Base-by-base conservation (phyloP, 352 stramenopile genomes). In the Blastocystis sp. region DNA sequence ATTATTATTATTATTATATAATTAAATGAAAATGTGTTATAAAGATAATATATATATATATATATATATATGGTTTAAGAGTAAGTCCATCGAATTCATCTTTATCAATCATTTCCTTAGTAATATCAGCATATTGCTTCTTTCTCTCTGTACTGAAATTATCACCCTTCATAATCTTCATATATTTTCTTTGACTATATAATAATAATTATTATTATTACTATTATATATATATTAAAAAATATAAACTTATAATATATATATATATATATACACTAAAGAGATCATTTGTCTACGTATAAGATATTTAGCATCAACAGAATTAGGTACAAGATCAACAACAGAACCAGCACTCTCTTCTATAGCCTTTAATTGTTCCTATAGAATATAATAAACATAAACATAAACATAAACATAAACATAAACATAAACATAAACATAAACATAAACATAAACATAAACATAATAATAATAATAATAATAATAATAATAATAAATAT, bases 31-130 rank as follows among this genome's bases (percentile, higher is more conserved):
- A 48, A 46, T 39, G 30, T 1, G 64, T n/a, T n/a, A n/a, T n/a
- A n/a, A n/a, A n/a, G 6, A n/a, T 0, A 25, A 2, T 10, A 33
- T 4, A 36, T 21, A 13, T 24, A 2, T n/a, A 21, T 7, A 13
- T 35, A 11, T 16, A 27, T 42, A 6, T 13, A 4, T 57, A 58
- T 33, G 54, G 54, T 21, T 54, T 64, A 9, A 58, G 47, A 13
- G 27, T 24, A 37, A 21, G 10, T 21, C 65, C 47, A 5, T 23
- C 30, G 10, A 24, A 4, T n/a, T n/a, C 74, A 35, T 41, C 82
- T 73, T 76, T 79, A 32, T 95, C 87, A 16, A 99, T 76, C 87
- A 97, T 95, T 64, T 96, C 88, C 73, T 94, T 94, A 19, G 84
- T 96, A 24, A 99, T 70, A 43, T 94, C 89, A 13, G 87, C 87